phyloP scores from a whole-genome alignment of 345 rosid genomes.

The Pistacia integerrima region DNA sequence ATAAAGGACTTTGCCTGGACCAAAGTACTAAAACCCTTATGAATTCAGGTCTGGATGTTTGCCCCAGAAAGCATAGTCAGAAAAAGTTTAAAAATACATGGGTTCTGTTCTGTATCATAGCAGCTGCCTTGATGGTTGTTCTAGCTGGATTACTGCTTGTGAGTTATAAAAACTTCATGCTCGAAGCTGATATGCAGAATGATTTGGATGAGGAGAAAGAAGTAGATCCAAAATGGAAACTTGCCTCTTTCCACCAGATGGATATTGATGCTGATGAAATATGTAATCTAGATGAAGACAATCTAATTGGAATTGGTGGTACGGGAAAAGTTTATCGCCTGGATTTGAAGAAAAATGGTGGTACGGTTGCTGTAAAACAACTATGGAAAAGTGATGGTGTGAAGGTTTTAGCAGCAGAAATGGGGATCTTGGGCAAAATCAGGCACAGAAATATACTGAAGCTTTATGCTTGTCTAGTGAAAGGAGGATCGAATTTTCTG shows the following conservation, averaged over 20 bases:
- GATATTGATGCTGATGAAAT: constrained; percentile 81
- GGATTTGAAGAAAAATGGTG: constrained; percentile 61
- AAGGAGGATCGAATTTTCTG: constrained; percentile 64
- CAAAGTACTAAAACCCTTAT: constrained; percentile 22
- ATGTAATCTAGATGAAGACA: constrained; percentile 56
- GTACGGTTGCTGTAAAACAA: constrained; percentile 79
- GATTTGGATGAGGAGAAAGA: constrained; percentile 35
- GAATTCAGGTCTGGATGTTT: constrained; percentile 37
- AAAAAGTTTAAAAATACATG: constrained; percentile 30
- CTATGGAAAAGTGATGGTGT: constrained; percentile 54
- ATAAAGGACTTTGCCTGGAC: constrained; percentile 61
- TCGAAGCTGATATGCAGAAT: constrained; percentile 28
- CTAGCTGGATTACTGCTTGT: constrained; percentile 47
- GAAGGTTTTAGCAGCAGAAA: constrained; percentile 65
- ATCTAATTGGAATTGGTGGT: constrained; percentile 78
- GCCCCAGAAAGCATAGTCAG: constrained; percentile 36
- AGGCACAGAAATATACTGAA: constrained; percentile 81
- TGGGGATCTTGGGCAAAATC: constrained; percentile 77
- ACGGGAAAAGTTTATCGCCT: constrained; percentile 86
- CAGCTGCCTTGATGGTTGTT: constrained; percentile 39
- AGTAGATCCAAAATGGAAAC: constrained; percentile 48
- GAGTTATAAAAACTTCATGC: constrained; percentile 57
- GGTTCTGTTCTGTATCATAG: constrained; percentile 46
- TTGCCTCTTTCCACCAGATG: constrained; percentile 65
- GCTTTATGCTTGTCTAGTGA: constrained; percentile 68